A percentile compares a stretch with the other conserved stretches of the same genome.
These are phyloP conservation scores for Cantharellus anzutake DNA, from an alignment of 768 basidiomycete genomes.

Conservation along the genomic window DNA sequence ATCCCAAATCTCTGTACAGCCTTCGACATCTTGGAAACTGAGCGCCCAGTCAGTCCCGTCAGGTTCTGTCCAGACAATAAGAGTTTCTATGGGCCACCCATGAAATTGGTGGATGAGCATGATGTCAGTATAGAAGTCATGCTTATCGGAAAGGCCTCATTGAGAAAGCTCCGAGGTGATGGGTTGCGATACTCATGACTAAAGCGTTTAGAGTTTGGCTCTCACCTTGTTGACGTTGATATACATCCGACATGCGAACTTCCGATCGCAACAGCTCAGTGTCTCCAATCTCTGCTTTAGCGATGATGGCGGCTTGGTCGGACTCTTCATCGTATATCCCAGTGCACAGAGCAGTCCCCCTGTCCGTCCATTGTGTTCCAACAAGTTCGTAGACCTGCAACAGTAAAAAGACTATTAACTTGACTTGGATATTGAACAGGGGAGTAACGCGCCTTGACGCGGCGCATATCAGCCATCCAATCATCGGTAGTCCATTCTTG, in stretches of 20 bases:
- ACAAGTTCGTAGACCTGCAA: slow-evolving; percentile 84
- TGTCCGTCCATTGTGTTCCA: slow-evolving; percentile 82
- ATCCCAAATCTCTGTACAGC: slow-evolving; percentile 92
- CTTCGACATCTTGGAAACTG: slow-evolving; percentile 91
- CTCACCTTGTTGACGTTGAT: slow-evolving; percentile 72
- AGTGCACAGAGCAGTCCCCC: slow-evolving; percentile 92
- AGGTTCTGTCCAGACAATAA: slow-evolving; percentile 98
- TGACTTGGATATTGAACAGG: neutral
- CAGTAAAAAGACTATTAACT: neutral
- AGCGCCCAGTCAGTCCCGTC: slow-evolving; percentile 88
- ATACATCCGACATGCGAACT: slow-evolving; percentile 67
- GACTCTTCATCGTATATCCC: slow-evolving; percentile 66
- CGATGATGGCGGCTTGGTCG: slow-evolving; percentile 63
- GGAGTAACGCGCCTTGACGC: slow-evolving; percentile 10
- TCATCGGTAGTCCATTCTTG: slow-evolving; percentile 6
- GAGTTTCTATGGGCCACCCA: slow-evolving; percentile 43
- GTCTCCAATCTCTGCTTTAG: slow-evolving; percentile 57
- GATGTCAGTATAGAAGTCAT: neutral
- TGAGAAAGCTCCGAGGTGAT: slow-evolving; percentile 5
- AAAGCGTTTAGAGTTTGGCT: slow-evolving; percentile 7
- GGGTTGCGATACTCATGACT: neutral
- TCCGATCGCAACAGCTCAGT: slow-evolving; percentile 61
- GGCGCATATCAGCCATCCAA: slow-evolving; percentile 10
- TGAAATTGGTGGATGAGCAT: neutral
- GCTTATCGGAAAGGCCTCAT: neutral